These are phyloP conservation scores for Cladorrhinum sp. DNA, from an alignment of 2,329 filamentous ascomycete genomes.

Conservation along the genomic window DNA sequence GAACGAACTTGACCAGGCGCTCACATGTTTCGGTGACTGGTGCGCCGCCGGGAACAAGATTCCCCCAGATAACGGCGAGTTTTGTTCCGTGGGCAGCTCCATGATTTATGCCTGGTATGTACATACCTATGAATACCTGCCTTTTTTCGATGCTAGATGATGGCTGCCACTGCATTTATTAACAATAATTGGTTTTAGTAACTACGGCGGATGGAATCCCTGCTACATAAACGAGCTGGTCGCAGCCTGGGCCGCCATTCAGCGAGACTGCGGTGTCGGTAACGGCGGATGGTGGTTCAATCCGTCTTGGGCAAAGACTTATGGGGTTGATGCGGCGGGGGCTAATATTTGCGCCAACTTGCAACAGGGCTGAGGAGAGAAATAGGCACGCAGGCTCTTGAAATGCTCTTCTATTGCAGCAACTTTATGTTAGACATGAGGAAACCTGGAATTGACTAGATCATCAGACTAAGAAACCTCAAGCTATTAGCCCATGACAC, in stretches of 20 bases:
- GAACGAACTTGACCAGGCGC: background rate
- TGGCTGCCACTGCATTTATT: background rate
- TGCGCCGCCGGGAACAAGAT: background rate
- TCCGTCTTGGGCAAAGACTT: slow-evolving; percentile 3
- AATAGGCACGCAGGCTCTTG: background rate
- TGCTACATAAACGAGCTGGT: background rate
- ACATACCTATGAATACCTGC: background rate
- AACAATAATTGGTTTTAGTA: too few relatives aligned
- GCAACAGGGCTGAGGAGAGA: background rate
- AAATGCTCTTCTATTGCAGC: too few relatives aligned
- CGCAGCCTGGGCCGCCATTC: background rate
- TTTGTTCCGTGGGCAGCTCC: background rate
- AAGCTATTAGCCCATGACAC: too few relatives aligned
- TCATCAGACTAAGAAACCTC: too few relatives aligned
- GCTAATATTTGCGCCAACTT: slow-evolving; percentile 3
- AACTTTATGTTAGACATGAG: too few relatives aligned
- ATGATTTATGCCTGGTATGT: slow-evolving; percentile 7
- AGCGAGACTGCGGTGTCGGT: background rate
- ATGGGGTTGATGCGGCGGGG: background rate
- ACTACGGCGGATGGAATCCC: background rate
- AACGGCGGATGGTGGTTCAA: slow-evolving; percentile 3
- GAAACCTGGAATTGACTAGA: too few relatives aligned
- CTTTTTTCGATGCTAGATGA: too few relatives aligned
- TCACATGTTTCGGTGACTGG: background rate
- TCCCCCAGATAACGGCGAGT: background rate